These are phyloP conservation scores for Fusarium sp. DNA, from an alignment of 2,329 filamentous ascomycete genomes.

Conservation along the genomic window DNA sequence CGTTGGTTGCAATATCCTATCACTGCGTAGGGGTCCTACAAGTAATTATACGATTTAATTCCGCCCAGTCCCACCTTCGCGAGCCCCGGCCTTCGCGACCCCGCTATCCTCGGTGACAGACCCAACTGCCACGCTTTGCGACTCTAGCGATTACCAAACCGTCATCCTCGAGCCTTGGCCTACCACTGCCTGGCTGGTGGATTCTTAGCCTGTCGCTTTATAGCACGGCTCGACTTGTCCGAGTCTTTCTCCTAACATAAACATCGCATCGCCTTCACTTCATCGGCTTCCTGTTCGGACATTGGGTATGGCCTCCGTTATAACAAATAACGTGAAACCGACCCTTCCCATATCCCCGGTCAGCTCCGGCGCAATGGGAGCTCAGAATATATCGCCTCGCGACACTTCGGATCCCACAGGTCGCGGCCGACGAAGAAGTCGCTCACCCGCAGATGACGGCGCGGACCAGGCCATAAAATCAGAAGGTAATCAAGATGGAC, in stretches of 20 bases:
- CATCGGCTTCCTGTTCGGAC: not conserved
- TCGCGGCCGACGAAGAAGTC: constrained; percentile 53
- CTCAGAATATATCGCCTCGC: constrained; percentile 49
- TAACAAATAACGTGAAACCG: constrained; percentile 45
- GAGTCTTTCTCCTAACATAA: not conserved
- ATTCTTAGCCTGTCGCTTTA: not conserved
- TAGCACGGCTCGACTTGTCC: not conserved
- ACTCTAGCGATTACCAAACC: constrained; percentile 23
- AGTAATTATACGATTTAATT: constrained; percentile 34
- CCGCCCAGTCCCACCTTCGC: constrained; percentile 35
- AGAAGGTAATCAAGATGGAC: constrained; percentile 44
- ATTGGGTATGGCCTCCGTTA: constrained; percentile 42
- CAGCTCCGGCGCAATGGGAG: constrained; percentile 53
- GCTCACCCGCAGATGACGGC: constrained; percentile 54
- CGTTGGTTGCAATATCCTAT: constrained; percentile 27
- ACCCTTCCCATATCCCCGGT: constrained; percentile 52
- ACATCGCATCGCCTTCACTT: not conserved
- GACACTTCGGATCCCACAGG: constrained; percentile 49
- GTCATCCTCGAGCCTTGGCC: constrained; percentile 16
- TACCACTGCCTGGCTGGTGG: constrained; percentile 23
- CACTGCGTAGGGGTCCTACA: constrained; percentile 36
- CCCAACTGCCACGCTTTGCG: constrained; percentile 21
- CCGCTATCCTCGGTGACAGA: constrained; percentile 32
- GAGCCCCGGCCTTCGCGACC: constrained; percentile 32
- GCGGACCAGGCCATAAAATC: constrained; percentile 53